Evolutionary conservation across 2,329 filamentous ascomycete genomes (phyloP).

Genomic region (Cladosporium sp.): DNA sequence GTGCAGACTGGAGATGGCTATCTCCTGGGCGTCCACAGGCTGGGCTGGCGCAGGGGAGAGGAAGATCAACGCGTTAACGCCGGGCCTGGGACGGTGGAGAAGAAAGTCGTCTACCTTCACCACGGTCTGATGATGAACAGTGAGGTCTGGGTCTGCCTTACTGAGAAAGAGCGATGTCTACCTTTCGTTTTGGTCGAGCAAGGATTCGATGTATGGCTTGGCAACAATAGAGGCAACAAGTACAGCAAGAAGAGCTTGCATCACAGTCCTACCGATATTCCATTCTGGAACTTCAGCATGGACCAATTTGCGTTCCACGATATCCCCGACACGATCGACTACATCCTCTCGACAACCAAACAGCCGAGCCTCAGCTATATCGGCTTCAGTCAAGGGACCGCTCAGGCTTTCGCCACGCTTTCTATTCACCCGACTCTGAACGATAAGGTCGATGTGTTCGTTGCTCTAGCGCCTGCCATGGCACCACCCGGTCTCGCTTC

Average conservation of each 20-base stretch:
- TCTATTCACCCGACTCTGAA: constrained; percentile 91
- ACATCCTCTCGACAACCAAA: constrained; percentile 76
- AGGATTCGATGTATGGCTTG: constrained; percentile 96
- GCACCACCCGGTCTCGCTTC: constrained; percentile 85
- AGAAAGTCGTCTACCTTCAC: constrained; percentile 88
- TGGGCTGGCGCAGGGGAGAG: constrained; percentile 78
- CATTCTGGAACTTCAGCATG: constrained; percentile 97
- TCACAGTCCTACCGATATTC: constrained; percentile 63
- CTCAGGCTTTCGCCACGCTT: constrained; percentile 89
- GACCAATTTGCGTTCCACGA: constrained; percentile 98
- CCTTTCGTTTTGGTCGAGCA: constrained; percentile 83
- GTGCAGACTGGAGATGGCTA: constrained; percentile 93
- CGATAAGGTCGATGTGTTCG: constrained; percentile 89
- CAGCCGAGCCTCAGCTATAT: constrained; percentile 88
- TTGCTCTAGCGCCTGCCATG: constrained; percentile 94
- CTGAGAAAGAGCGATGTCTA: constrained; percentile 76
- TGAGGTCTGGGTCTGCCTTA: constrained; percentile 94
- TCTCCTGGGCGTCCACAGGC: constrained; percentile 78
- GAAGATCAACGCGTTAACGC: constrained; percentile 72
- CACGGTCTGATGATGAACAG: constrained; percentile 98
- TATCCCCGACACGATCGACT: constrained; percentile 89
- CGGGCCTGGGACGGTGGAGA: constrained; percentile 60
- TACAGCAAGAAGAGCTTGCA: constrained; percentile 93
- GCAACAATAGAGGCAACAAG: constrained; percentile 97
- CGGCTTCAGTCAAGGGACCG: constrained; percentile 94